Conservation (phyloP, 495 filamentous ascomycete species). For the Trichoderma reesei region DNA sequence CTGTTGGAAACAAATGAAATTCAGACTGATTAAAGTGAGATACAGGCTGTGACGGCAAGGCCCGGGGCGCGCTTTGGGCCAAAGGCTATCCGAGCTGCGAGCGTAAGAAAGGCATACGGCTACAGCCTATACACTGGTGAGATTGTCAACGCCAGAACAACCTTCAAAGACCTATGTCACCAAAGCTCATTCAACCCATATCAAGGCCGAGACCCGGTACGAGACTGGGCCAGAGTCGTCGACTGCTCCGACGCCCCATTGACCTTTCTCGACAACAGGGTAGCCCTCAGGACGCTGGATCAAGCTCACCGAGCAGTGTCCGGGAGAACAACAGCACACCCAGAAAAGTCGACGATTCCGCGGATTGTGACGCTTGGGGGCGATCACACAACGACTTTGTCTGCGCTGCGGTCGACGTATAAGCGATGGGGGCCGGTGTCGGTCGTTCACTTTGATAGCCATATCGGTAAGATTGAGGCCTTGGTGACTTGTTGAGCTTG, state of each 20-base stretch:
- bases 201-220: constrained; percentile 31
- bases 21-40: neutral
- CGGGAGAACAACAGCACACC: constrained; percentile 24
- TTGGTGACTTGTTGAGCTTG: no score
- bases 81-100: constrained; percentile 68
- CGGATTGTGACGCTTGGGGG: constrained; percentile 61
- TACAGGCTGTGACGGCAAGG: constrained; percentile 29
- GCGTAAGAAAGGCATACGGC: constrained; percentile 19
- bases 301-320: constrained; percentile 41
- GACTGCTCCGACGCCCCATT: constrained; percentile 73
- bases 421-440: constrained; percentile 55
- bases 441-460: constrained; percentile 66
- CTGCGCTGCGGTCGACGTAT: constrained; percentile 54
- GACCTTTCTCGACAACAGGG: constrained; percentile 60
- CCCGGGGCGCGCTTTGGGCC: constrained; percentile 81
- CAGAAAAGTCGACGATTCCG: constrained; percentile 25
- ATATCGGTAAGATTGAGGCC: constrained; percentile 35
- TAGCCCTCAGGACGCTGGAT: constrained; percentile 65
- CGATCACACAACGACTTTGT: constrained; percentile 54
- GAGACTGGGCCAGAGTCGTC: constrained; percentile 53
- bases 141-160: neutral
- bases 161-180: neutral
- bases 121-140: constrained; percentile 27
- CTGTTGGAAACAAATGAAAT: neutral
- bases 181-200: neutral